Conservation (phyloP, 108 stramenopile genomes). For the Cyclotella kingstonii region DNA sequence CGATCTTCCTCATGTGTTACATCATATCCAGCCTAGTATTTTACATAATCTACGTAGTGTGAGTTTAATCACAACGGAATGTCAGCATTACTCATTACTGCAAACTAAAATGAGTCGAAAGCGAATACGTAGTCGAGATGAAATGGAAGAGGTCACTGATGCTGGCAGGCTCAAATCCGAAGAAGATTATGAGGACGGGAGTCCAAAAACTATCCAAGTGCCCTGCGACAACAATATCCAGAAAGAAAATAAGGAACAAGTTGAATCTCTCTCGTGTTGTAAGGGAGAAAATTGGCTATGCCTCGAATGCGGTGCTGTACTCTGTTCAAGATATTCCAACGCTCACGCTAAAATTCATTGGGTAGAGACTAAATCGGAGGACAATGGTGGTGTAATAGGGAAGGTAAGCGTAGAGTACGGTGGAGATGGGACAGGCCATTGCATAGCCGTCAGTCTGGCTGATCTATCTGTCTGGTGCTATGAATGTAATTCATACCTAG, state of each 20-base stretch:
- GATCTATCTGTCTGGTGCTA: slow-evolving; percentile 86
- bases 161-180: slow-evolving; percentile 28
- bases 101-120: slow-evolving; percentile 12
- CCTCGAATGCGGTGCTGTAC: slow-evolving; percentile 51
- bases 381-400: slow-evolving; percentile 8
- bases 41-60: neutral
- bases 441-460: slow-evolving; percentile 60
- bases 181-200: slow-evolving; percentile 4
- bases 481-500: slow-evolving; percentile 59
- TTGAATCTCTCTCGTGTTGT: slow-evolving; percentile 39
- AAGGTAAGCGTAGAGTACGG: slow-evolving; percentile 17
- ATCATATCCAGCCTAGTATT: slow-evolving; percentile 9
- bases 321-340: slow-evolving; percentile 75
- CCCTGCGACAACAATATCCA: slow-evolving; percentile 1
- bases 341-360: slow-evolving; percentile 70
- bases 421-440: slow-evolving; percentile 37
- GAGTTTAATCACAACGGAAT: slow-evolving; percentile 3
- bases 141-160: neutral
- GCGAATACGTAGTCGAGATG: slow-evolving; percentile 18
- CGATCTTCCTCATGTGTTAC: too few relatives aligned
- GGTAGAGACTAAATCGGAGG: slow-evolving; percentile 46
- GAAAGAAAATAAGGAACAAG: neutral
- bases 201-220: neutral
- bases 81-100: slow-evolving; percentile 20
- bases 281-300: slow-evolving; percentile 77